Percentiles rank a stretch among this genome's conserved stretches.
These are phyloP conservation scores for Macrotyloma uniflorum DNA, from an alignment of 306 rosid genomes.

Conservation along the genomic window DNA sequence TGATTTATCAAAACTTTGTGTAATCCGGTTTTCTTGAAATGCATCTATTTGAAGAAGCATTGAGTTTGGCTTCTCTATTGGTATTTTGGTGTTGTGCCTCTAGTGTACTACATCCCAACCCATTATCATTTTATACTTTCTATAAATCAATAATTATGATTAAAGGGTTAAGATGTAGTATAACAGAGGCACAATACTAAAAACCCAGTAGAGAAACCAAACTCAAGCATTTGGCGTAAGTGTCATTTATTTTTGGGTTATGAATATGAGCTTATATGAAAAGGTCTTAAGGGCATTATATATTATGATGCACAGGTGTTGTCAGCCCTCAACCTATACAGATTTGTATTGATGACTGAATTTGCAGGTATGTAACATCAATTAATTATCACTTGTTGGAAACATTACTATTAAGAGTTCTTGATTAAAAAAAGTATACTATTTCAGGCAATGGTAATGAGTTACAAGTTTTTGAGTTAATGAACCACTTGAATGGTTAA, in stretches of 20 bases:
- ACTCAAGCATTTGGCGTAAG: too few species aligned
- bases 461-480: background rate
- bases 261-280: constrained; percentile 4
- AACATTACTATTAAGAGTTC: background rate
- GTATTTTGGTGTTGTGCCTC: too few species aligned
- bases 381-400: background rate
- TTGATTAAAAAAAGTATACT: background rate
- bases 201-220: too few species aligned
- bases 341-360: constrained; percentile 78
- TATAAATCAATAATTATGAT: too few species aligned
- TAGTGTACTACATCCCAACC: too few species aligned
- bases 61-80: too few species aligned
- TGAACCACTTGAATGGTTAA: background rate
- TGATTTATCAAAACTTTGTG: background rate
- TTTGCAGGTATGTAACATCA: constrained; percentile 60
- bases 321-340: constrained; percentile 88
- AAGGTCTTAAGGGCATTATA: background rate
- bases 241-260: constrained; percentile 26
- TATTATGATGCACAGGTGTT: constrained; percentile 58
- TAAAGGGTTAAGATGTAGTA: too few species aligned
- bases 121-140: too few species aligned
- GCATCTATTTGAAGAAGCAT: constrained; percentile 30
- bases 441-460: background rate
- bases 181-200: too few species aligned
- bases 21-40: constrained; percentile 11